Base-by-base conservation (phyloP, 2,329 filamentous ascomycete species). In the Didymella exigua region DNA sequence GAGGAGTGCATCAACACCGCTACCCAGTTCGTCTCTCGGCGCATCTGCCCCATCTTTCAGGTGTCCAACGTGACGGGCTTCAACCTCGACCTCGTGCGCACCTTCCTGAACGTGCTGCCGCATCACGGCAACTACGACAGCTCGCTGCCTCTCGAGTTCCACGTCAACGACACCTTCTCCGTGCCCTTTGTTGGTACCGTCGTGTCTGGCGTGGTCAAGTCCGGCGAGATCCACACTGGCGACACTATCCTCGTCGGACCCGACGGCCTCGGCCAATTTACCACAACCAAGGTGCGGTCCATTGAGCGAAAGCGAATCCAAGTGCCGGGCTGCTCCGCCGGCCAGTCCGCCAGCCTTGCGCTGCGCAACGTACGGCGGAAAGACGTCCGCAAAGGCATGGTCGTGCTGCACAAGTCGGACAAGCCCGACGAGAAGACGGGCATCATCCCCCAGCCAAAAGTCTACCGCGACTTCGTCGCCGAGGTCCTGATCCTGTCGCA, bases 321-420 rank as follows among this genome's bases (percentile, higher is more conserved):
- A 21, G 93, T 97, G 0, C 91, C 92, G 0, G 91, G 89, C 1
- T 93, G 91, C 29, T 90, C 89, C 11, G 95, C 95, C 0, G 95
- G 95, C 0, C 95, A 99, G 76, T 96, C 90, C 24, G 95, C 91
- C 0, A 95, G 90, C 8, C 96, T 99, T 69, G 93, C 95, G 0
- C 75, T 99, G 48, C 93, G 95, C 63, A 89, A 92, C 59, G 84
- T 98, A 2, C 86, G 92, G 43, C 82, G 93, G 36, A 96, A 93
- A 74, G 93, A 98, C 63, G 93, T 99, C 0, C 85, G 95, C 11
- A 99, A 99, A 79, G 95, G 95, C 26, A 98, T 98, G 93, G 95
- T 99, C 1, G 91, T 98, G 4, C 80, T 99, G 26, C 90, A 92
- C 38, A 96, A 93, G 72, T 77, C 88, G 11, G 90, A 96, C 46